Evolutionary conservation across 345 rosid species (phyloP).

Genomic region (Orychophragmus violaceus): DNA sequence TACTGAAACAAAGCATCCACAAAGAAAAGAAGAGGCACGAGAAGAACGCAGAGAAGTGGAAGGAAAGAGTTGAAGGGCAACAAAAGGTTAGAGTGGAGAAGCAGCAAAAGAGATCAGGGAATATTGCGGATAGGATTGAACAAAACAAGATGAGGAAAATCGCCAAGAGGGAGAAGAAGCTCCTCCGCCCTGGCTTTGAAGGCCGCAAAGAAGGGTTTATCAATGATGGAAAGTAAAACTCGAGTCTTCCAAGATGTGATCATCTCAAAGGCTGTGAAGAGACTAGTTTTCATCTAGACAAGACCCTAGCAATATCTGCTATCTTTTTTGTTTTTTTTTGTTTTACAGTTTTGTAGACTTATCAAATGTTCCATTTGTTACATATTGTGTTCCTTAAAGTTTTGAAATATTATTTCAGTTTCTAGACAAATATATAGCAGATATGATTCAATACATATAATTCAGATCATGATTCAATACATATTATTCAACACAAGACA

Average conservation of each 20-base stretch:
- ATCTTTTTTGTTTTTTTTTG: background rate
- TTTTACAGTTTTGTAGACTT: background rate
- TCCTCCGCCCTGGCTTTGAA: conserved; percentile 85
- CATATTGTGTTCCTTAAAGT: background rate
- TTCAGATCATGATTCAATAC: background rate
- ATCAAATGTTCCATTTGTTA: background rate
- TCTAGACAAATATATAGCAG: no score
- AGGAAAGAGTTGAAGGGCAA: conserved; percentile 57
- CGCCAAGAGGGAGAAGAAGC: conserved; percentile 87
- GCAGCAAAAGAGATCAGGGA: conserved; percentile 68
- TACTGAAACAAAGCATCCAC: conserved; percentile 67
- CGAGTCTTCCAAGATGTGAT: conserved; percentile 7
- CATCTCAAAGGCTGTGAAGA: conserved; percentile 17
- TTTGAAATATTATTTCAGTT: no score
- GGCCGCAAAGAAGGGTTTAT: conserved; percentile 57
- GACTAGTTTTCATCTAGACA: conserved; percentile 1
- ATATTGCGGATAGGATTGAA: conserved; percentile 58
- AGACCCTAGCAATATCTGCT: background rate
- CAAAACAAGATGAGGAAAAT: conserved; percentile 68
- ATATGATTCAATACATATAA: no score
- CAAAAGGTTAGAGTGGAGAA: conserved; percentile 59
- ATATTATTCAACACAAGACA: background rate
- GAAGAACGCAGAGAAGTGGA: conserved; percentile 86
- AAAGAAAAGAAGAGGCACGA: conserved; percentile 66
- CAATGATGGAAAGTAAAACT: conserved; percentile 28